Conservation (phyloP, 2,329 filamentous ascomycete species). For the Diaporthe sp. region DNA sequence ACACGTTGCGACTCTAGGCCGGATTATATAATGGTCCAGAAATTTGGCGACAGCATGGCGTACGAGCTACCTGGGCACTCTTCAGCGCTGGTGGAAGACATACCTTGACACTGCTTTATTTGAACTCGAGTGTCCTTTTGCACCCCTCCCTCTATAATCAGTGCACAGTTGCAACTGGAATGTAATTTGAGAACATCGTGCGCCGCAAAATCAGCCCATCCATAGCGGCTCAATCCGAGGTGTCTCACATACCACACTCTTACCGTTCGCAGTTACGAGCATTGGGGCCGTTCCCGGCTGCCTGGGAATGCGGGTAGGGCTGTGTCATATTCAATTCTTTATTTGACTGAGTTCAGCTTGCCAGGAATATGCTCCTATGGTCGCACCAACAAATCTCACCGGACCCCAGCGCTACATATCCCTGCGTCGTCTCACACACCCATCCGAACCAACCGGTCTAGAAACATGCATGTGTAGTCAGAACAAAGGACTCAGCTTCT, state of each 20-base stretch:
- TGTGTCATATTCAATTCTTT: not conserved
- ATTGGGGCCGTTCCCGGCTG: not conserved
- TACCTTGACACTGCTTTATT: not conserved
- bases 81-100: too few species aligned
- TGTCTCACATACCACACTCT: not conserved
- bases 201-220: too few species aligned
- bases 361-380: not conserved
- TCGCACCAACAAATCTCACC: not conserved
- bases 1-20: not conserved
- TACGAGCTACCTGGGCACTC: not conserved
- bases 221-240: not conserved
- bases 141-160: not conserved
- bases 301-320: slow-evolving; percentile 6
- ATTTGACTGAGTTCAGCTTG: not conserved
- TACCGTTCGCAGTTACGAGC: not conserved
- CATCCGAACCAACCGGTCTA: not conserved
- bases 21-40: not conserved
- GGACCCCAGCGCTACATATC: not conserved
- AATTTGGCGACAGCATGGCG: too few species aligned
- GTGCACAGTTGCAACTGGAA: not conserved
- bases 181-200: too few species aligned
- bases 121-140: not conserved
- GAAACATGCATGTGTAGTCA: not conserved
- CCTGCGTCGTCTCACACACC: not conserved
- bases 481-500: not conserved